Evolutionary conservation across 2,329 filamentous ascomycete genomes (phyloP).

Genomic region (Diaporthe sp.): DNA sequence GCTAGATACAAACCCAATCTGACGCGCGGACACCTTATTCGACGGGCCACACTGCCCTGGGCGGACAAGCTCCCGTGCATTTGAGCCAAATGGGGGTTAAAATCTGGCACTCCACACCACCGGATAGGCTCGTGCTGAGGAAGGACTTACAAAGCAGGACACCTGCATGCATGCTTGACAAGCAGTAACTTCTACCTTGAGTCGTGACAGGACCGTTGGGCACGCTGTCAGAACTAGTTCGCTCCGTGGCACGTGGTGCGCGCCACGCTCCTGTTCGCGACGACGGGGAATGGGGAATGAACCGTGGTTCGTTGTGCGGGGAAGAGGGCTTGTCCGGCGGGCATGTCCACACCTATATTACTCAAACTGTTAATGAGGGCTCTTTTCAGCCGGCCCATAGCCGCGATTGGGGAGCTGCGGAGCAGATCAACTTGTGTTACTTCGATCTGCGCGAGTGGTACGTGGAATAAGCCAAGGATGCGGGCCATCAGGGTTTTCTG

Average conservation of each 20-base stretch:
- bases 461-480: background rate
- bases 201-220: constrained; percentile 1
- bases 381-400: background rate
- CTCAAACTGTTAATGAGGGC: background rate
- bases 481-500: background rate
- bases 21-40: background rate
- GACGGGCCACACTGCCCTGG: background rate
- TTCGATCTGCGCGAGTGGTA: background rate
- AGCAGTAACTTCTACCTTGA: no score
- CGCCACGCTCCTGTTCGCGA: background rate
- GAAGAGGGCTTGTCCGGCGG: constrained; percentile 1
- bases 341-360: constrained; percentile 3
- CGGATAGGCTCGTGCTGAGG: constrained; percentile 1
- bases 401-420: background rate
- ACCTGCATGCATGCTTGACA: background rate
- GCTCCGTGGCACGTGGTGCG: background rate
- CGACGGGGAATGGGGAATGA: background rate
- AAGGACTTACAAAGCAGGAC: constrained; percentile 4
- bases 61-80: constrained; percentile 13
- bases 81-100: background rate
- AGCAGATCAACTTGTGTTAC: constrained; percentile 2
- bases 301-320: constrained; percentile 18
- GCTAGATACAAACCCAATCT: constrained; percentile 27
- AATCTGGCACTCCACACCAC: background rate
- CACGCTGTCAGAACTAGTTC: background rate